Evolutionary conservation across 495 filamentous ascomycete genomes (phyloP).

Genomic region (Bacidia gigantensis): DNA sequence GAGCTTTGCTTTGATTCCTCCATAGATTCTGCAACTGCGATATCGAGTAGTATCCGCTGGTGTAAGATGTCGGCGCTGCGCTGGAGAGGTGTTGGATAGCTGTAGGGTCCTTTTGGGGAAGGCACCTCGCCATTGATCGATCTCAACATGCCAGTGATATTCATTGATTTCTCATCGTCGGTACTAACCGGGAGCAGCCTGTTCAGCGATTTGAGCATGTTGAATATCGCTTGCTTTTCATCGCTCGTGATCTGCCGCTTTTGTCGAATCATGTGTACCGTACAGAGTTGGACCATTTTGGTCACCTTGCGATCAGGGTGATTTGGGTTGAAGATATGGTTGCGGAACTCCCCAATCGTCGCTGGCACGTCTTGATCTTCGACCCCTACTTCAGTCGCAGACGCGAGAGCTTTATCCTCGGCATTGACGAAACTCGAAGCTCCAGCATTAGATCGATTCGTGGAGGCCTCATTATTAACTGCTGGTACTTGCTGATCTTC

Average conservation of each 20-base stretch:
- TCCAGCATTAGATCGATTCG: too few species aligned
- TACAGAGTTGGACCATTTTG: not conserved
- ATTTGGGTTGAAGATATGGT: not conserved
- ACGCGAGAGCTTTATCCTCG: too few species aligned
- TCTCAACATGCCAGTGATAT: not conserved
- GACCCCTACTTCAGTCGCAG: constrained; percentile 1
- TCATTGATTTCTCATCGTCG: too few species aligned
- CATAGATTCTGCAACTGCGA: not conserved
- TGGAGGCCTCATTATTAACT: not conserved
- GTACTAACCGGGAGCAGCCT: too few species aligned
- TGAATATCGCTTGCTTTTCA: not conserved
- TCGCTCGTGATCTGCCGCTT: not conserved
- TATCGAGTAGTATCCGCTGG: not conserved
- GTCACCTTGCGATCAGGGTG: not conserved
- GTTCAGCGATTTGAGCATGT: constrained; percentile 9
- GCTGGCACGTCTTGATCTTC: not conserved
- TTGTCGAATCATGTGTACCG: not conserved
- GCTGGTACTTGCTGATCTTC: not conserved
- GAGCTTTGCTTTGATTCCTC: not conserved
- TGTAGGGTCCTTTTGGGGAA: not conserved
- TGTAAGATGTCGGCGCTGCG: not conserved
- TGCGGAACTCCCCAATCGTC: not conserved
- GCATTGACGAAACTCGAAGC: too few species aligned
- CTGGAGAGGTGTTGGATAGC: constrained; percentile 1
- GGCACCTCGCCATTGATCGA: constrained; percentile 1